Evolutionary conservation across 169 alveolate species (phyloP).

Genomic region (Miamiensis avidus): DNA sequence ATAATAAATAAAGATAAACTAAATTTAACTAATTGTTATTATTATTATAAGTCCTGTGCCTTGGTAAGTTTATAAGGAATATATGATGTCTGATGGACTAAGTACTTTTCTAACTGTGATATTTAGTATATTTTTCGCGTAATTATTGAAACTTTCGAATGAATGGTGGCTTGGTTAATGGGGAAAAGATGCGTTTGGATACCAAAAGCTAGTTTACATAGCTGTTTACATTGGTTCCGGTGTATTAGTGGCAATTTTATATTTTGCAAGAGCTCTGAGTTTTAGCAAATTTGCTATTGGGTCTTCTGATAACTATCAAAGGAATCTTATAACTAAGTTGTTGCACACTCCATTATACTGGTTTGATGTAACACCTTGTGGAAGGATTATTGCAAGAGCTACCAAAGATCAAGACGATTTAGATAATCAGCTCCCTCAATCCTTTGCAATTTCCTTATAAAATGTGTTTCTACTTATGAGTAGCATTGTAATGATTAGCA

Average conservation of each 20-base stretch:
- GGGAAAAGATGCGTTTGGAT: background rate
- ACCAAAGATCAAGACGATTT: slow-evolving; percentile 53
- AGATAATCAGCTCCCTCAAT: slow-evolving; percentile 1
- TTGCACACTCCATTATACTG: slow-evolving; percentile 17
- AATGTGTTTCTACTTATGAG: too few species aligned
- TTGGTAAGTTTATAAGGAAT: slow-evolving; percentile 5
- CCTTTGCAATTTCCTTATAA: too few species aligned
- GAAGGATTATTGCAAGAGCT: slow-evolving; percentile 65
- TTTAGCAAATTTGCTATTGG: background rate
- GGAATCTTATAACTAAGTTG: background rate
- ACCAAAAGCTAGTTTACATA: background rate
- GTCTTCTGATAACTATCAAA: background rate
- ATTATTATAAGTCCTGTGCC: slow-evolving; percentile 1
- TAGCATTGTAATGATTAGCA: slow-evolving; percentile 1
- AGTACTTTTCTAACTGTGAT: background rate
- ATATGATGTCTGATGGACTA: background rate
- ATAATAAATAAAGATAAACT: too few species aligned
- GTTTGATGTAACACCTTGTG: slow-evolving; percentile 73
- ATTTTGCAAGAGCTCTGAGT: slow-evolving; percentile 1
- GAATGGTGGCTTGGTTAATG: slow-evolving; percentile 31
- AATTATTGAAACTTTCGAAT: background rate
- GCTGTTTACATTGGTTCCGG: slow-evolving; percentile 12
- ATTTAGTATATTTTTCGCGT: background rate
- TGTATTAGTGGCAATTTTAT: background rate
- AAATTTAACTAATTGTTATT: too few species aligned